Conservation (phyloP, 2,329 filamentous ascomycete genomes). For the Annulohypoxylon truncatum region DNA sequence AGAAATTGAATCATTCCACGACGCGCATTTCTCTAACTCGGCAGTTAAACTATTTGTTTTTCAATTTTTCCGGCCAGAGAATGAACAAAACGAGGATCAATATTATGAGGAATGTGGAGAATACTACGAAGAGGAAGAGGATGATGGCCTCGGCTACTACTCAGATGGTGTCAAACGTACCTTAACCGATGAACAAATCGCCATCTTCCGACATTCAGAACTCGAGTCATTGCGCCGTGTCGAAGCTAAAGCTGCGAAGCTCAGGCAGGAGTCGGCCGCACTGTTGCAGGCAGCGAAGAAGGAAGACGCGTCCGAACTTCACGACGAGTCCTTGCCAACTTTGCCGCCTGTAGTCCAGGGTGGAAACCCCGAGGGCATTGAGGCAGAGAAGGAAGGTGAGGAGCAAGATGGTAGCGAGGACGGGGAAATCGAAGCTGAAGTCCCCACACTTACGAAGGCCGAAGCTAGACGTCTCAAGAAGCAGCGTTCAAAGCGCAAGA, state of each 20-base stretch:
- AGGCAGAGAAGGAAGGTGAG: slow-evolving; percentile 35
- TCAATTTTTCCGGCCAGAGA: slow-evolving; percentile 57
- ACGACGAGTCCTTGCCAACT: background rate
- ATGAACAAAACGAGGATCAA: slow-evolving; percentile 33
- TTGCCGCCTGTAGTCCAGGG: slow-evolving; percentile 9
- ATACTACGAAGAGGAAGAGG: slow-evolving; percentile 59
- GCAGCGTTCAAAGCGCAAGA: slow-evolving; percentile 54
- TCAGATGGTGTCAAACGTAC: slow-evolving; percentile 87
- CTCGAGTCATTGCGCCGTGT: slow-evolving; percentile 76
- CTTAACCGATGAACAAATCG: slow-evolving; percentile 89
- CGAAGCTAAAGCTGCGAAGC: slow-evolving; percentile 52
- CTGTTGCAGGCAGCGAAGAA: slow-evolving; percentile 28
- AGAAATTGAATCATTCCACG: slow-evolving; percentile 69
- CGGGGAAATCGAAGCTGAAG: slow-evolving; percentile 51
- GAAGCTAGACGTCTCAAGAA: slow-evolving; percentile 51
- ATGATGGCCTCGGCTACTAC: slow-evolving; percentile 84
- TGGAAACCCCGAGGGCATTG: background rate
- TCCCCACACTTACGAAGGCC: slow-evolving; percentile 43
- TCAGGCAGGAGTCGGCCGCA: slow-evolving; percentile 34
- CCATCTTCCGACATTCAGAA: slow-evolving; percentile 90
- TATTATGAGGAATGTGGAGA: slow-evolving; percentile 49
- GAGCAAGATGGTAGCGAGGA: slow-evolving; percentile 47
- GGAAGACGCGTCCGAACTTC: slow-evolving; percentile 15
- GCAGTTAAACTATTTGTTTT: slow-evolving; percentile 60
- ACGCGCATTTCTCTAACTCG: slow-evolving; percentile 66